Evolutionary conservation across 257 asterid genomes (phyloP), one percentile per base, ranked within the genome.

Genomic region (Plantago major): DNA sequence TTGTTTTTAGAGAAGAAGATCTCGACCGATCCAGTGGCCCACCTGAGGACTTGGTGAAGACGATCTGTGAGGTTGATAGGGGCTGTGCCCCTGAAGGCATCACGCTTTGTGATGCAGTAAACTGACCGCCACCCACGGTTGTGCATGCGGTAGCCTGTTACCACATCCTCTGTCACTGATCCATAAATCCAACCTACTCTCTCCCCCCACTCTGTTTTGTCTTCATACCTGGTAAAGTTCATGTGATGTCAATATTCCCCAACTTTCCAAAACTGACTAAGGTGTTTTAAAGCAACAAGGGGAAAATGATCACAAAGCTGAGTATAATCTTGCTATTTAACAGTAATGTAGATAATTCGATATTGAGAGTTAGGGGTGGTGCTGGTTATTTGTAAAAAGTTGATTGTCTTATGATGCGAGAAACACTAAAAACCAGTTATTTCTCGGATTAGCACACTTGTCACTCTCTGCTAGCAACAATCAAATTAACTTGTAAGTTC

Each of bases 11-110:
- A 92, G 84, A 79, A 92, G 87, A 92, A 92, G 71, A 92, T 92
- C 75, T 92, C 99, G 2, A 92, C 99, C 0, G 99, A 92, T 3
- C 99, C 97, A 0, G 99, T 89, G 7, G 97, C 99, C 99, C 99
- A 92, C 9, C 97, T 82, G 7, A 92, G 97, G 38, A 92, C 99
- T 66, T 92, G 99, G 79, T 92, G 99, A 60, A 92, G 94, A 3
- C 99, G 90, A 65, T 92, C 99, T 0, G 99, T 92, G 10, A 92
- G 82, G 65, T 92, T 92, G 69, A 92, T 92, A 0, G 99, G 99
- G 8, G 99, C 97, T 0, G 96, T 75, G 6, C 99, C 97, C 7
- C 99, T 71, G 59, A 92, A 92, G 30, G 99, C 99, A 13, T 92
- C 99, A 4, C 97, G 85, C 74, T 89, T 89, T 1, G 99, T 92